phyloP scores from a whole-genome alignment of 306 rosid species.

The Sindora glabra region DNA sequence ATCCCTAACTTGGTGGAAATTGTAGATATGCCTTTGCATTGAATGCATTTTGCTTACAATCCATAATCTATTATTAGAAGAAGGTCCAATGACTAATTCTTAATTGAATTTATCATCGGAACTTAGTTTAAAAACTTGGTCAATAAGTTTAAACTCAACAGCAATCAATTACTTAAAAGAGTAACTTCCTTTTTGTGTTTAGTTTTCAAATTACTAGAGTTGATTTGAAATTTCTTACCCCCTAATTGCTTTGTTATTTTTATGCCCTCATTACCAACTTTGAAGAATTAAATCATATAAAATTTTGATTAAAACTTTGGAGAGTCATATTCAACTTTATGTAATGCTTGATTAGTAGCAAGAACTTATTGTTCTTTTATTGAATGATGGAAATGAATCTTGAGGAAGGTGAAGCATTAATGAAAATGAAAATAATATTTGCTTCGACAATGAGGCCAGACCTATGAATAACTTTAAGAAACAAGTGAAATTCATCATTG shows the following conservation, averaged over 20 bases:
- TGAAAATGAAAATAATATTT: constrained; percentile 62
- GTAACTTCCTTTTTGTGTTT: not conserved
- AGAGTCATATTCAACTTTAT: constrained; percentile 23
- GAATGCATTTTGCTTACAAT: no score
- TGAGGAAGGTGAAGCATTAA: constrained; percentile 13
- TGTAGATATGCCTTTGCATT: no score
- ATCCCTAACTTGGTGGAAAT: no score
- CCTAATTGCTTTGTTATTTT: constrained; percentile 42
- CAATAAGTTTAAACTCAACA: constrained; percentile 75
- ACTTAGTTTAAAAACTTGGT: constrained; percentile 57
- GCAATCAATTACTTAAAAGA: constrained; percentile 61
- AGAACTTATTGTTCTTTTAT: constrained; percentile 51
- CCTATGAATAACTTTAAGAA: constrained; percentile 54
- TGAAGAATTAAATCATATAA: constrained; percentile 33
- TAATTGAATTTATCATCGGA: no score
- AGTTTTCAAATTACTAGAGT: not conserved
- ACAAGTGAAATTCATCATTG: constrained; percentile 44
- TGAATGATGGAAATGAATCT: constrained; percentile 29
- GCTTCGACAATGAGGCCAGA: constrained; percentile 54
- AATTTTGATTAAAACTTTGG: constrained; percentile 23
- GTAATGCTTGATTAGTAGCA: constrained; percentile 26
- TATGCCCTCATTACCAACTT: constrained; percentile 7
- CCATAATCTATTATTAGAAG: no score
- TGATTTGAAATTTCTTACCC: constrained; percentile 36
- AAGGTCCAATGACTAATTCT: no score